Percentiles rank a stretch among this genome's conserved stretches.
Conservation (phyloP, 352 stramenopile genomes). For the Phytopythium vexans region DNA sequence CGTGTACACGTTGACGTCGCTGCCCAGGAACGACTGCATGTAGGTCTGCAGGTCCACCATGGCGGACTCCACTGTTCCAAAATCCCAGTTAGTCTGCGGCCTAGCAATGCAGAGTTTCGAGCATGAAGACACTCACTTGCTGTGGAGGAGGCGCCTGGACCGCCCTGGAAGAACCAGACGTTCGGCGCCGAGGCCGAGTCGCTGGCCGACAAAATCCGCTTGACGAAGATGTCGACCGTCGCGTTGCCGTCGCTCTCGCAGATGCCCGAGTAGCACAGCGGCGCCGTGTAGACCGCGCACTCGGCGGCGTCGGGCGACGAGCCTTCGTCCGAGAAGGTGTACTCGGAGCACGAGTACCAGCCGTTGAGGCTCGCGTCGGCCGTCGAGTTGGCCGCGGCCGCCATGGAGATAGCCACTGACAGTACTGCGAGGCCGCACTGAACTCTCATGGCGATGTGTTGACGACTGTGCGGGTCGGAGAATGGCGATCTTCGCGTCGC, state of each 20-base stretch:
- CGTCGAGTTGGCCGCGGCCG: constrained; percentile 4
- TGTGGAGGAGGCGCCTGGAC: constrained; percentile 30
- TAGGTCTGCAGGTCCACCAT: constrained; percentile 26
- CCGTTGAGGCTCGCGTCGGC: constrained; percentile 14
- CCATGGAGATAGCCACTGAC: too few relatives aligned
- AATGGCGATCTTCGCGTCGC: too few relatives aligned
- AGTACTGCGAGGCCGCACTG: too few relatives aligned
- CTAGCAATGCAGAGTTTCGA: background rate
- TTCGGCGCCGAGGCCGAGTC: constrained; percentile 20
- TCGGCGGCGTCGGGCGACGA: constrained; percentile 13
- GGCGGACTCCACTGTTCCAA: constrained; percentile 26
- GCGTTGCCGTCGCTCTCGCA: constrained; percentile 10
- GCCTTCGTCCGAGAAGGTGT: constrained; percentile 19
- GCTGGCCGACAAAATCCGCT: constrained; percentile 22
- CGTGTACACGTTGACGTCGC: constrained; percentile 49
- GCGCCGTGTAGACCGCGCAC: constrained; percentile 27
- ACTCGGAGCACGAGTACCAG: constrained; percentile 28
- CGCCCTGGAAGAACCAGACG: constrained; percentile 46
- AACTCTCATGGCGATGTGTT: too few relatives aligned
- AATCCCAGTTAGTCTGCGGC: background rate
- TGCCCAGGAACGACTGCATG: constrained; percentile 7
- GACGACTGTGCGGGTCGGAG: too few relatives aligned
- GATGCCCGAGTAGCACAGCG: constrained; percentile 30
- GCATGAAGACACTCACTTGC: constrained; percentile 19
- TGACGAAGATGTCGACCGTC: constrained; percentile 40